Conservation (phyloP, 345 rosid species). For the Cardamine resedifolia region DNA sequence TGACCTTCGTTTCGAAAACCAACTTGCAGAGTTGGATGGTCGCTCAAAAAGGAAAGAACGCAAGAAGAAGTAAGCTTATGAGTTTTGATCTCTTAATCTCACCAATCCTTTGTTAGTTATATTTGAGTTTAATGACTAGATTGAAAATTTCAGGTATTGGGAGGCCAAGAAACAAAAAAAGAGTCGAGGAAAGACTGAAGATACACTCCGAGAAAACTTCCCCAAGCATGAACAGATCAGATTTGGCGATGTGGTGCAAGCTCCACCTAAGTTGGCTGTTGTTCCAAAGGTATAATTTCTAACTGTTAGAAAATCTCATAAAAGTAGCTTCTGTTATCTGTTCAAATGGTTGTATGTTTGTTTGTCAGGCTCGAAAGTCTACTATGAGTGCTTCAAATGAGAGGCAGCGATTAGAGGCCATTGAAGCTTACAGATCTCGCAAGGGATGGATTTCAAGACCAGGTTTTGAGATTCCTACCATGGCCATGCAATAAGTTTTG, state of each 20-base stretch:
- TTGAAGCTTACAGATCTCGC: constrained; percentile 72
- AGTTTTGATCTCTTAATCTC: not conserved
- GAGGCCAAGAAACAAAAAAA: constrained; percentile 74
- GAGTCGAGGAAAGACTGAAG: constrained; percentile 48
- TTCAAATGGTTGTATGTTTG: constrained; percentile 15
- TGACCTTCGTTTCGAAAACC: constrained; percentile 66
- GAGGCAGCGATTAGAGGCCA: constrained; percentile 70
- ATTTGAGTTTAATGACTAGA: not conserved
- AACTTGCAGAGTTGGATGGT: constrained; percentile 37
- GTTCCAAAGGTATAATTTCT: constrained; percentile 59
- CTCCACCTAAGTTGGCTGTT: constrained; percentile 70
- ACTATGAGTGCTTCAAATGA: constrained; percentile 58
- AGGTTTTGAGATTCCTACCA: constrained; percentile 54
- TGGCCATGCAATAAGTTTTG: constrained; percentile 22
- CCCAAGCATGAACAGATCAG: constrained; percentile 63
- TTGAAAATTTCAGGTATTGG: constrained; percentile 45
- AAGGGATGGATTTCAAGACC: constrained; percentile 78
- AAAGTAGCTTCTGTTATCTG: not conserved
- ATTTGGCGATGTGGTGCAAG: constrained; percentile 88
- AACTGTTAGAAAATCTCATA: not conserved
- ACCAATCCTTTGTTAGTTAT: not conserved
- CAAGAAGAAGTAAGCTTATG: constrained; percentile 53
- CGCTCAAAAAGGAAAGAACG: constrained; percentile 59
- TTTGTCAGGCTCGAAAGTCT: constrained; percentile 52
- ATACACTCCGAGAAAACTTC: constrained; percentile 46